Evolutionary conservation across 108 stramenopile species (phyloP).

Genomic region (Mediolabrus comicus): DNA sequence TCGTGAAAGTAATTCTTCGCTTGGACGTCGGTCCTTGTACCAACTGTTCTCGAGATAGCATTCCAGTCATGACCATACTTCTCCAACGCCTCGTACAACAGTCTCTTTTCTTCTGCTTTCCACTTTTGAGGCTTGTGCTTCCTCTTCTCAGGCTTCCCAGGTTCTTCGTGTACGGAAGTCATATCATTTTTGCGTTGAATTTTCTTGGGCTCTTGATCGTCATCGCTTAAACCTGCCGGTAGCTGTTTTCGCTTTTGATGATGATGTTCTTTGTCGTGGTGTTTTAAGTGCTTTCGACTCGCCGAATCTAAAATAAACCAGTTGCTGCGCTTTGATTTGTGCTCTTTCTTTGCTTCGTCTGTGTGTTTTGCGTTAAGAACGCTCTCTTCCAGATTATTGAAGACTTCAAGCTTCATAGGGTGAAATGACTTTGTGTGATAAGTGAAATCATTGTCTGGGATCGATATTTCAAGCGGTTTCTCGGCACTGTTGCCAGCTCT

Average conservation of each 20-base stretch:
- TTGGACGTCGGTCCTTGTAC: conserved; percentile 71
- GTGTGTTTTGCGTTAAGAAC: conserved; percentile 29
- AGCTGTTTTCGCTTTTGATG: conserved; percentile 24
- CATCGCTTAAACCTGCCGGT: conserved; percentile 5
- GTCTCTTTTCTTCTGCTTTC: conserved; percentile 69
- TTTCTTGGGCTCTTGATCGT: conserved; percentile 6
- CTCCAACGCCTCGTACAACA: conserved; percentile 75
- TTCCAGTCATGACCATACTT: conserved; percentile 72
- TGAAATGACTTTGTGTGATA: conserved; percentile 62
- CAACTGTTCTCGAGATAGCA: conserved; percentile 59
- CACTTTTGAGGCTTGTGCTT: conserved; percentile 68
- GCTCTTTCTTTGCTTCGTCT: conserved; percentile 29
- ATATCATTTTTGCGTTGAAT: not conserved
- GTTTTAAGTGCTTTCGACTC: conserved; percentile 53
- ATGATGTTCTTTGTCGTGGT: conserved; percentile 50
- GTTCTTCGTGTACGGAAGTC: conserved; percentile 3
- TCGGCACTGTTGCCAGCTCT: conserved; percentile 62
- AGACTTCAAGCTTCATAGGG: conserved; percentile 66
- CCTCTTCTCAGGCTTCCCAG: conserved; percentile 2
- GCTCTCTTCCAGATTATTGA: conserved; percentile 53
- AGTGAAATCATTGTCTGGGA: conserved; percentile 63
- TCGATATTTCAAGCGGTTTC: conserved; percentile 65
- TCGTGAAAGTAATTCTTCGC: conserved; percentile 90
- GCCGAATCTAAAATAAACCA: conserved; percentile 59
- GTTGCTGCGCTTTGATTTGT: conserved; percentile 40